These are phyloP conservation scores for Beauveria scarabaeidicola DNA, from an alignment of 2,329 filamentous ascomycete species.

Conservation along the genomic window DNA sequence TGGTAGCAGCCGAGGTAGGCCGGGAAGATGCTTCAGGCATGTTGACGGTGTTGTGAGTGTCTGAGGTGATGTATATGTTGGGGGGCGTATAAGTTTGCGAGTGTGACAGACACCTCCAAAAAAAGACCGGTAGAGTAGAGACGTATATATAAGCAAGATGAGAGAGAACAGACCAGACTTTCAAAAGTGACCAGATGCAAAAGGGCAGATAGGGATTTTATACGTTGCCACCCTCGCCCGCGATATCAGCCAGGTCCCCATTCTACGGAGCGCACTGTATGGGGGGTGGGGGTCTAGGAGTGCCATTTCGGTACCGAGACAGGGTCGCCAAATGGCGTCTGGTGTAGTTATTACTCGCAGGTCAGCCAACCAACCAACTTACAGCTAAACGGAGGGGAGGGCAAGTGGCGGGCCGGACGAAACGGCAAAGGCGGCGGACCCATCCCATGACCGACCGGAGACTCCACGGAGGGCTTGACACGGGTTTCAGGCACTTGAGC, in stretches of 20 bases:
- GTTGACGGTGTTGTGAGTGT: conserved; percentile 3
- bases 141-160: not conserved
- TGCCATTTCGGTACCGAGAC: conserved; percentile 4
- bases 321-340: conserved; percentile 9
- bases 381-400: not conserved
- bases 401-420: conserved; percentile 3
- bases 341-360: conserved; percentile 9
- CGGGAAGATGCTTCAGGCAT: conserved; percentile 12
- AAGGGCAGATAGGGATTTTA: conserved; percentile 3
- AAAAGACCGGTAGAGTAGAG: not conserved
- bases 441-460: not conserved
- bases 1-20: conserved; percentile 10
- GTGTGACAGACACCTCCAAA: conserved; percentile 9
- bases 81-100: not conserved
- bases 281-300: not conserved
- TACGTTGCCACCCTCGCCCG: not conserved
- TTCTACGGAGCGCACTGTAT: conserved; percentile 4
- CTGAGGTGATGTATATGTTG: not conserved
- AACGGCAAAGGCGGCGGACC: conserved; percentile 10
- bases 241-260: conserved; percentile 1
- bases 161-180: not conserved
- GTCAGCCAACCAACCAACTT: not conserved
- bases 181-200: not conserved
- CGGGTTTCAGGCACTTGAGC: conserved; percentile 2
- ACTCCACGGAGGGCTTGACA: conserved; percentile 8